Base-by-base conservation (phyloP, 2,329 filamentous ascomycete species). In the Orbilia oligospora region DNA sequence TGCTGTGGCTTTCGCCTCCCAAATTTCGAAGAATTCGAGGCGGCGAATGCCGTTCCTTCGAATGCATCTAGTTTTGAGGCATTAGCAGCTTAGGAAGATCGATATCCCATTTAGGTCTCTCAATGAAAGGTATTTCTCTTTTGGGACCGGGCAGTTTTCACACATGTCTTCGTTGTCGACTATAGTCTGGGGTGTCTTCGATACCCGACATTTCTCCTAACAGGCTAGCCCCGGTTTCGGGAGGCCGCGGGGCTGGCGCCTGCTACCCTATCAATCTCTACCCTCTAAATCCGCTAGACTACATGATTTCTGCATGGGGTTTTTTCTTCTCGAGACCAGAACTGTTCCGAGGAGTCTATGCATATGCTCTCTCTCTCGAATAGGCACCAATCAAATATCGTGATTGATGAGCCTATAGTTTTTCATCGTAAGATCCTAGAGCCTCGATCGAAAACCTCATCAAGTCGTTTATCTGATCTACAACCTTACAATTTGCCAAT, bases 201-300 rank as follows among this genome's bases (percentile, higher is more conserved):
- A 44, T 68, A 73, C 65, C 61, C 63, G 38, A 67, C 41, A 67
- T 73, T 61, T 67, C 24, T 67, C 70, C 70, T 67, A 67, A 51
- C 70, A 51, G 70, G 27, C 30, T 65, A 38, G 16, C 65, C 66
- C 48, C 22, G 46, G 69, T 64, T 51, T 76, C 66, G 61, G 41
- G 72, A 71, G 66, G 49, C 30, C 46, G 46, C n/a, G 24, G n/a
- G 48, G 55, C 66, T 66, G 10, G 61, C 27, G 44, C 55, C 71
- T 68, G 38, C 36, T 46, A 33, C 38, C 66, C 72, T 76, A 76
- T 76, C 72, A 76, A 24, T 61, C 18, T 44, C 33, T 24, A 9
- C 24, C 20, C 58, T 58, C 58, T 58, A 58, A 55, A 36, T 53
- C 49, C 27, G 16, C 63, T 20, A 51, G 49, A 61, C 30, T 16